These are phyloP conservation scores for Eragrostis nindensis DNA, from an alignment of 176 grass and related monocot species.

Conservation along the genomic window DNA sequence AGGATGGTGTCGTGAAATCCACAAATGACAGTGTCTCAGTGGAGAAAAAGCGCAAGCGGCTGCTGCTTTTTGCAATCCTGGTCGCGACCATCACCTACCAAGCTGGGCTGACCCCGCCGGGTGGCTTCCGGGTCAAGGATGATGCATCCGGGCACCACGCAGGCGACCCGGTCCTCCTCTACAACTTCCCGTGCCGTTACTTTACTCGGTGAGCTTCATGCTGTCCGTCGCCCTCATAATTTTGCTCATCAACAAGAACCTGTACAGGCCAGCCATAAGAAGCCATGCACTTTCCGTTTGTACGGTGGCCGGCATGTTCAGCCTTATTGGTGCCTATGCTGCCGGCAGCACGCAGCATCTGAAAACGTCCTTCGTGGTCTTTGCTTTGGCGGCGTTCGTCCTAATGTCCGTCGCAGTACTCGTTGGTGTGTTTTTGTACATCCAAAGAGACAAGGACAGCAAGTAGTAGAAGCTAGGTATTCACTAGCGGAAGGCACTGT, in stretches of 20 bases:
- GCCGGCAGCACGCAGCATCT: background rate
- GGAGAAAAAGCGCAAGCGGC: conserved; percentile 8
- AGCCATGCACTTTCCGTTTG: conserved; percentile 13
- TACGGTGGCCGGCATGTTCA: background rate
- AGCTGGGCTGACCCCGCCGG: conserved; percentile 31
- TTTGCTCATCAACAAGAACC: conserved; percentile 15
- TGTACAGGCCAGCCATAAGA: conserved; percentile 6
- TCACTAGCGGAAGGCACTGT: too few relatives aligned
- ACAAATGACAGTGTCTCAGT: background rate
- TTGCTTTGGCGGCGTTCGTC: too few relatives aligned
- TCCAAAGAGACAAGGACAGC: too few relatives aligned
- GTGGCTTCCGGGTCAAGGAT: background rate
- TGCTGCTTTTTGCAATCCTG: conserved; percentile 28
- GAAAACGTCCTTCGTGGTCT: background rate
- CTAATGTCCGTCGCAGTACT: too few relatives aligned
- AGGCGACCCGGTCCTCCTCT: background rate
- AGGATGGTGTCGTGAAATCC: too few relatives aligned
- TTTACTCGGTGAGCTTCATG: conserved; percentile 40
- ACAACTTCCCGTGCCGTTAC: conserved; percentile 25
- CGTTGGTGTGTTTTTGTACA: too few relatives aligned
- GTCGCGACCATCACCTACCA: conserved; percentile 37
- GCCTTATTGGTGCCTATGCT: background rate
- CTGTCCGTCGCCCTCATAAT: conserved; percentile 33
- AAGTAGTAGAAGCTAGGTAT: too few relatives aligned
- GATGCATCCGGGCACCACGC: background rate